phyloP scores from a whole-genome alignment of 2,329 filamentous ascomycete genomes.

The Hymenoscyphus linearis region DNA sequence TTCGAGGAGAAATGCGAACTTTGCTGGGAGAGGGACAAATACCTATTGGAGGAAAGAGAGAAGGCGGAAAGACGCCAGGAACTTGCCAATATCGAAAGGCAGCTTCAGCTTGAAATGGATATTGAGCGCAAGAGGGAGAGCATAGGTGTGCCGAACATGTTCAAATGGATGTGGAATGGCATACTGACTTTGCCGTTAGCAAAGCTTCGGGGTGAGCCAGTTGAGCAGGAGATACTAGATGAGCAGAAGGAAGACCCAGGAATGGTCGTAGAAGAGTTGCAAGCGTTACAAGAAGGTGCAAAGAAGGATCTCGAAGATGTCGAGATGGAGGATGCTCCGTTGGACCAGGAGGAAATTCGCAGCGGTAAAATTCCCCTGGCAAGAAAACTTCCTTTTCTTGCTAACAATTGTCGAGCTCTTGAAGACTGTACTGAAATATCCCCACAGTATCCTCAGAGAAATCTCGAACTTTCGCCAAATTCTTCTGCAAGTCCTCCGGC shows the following conservation, averaged over 20 bases:
- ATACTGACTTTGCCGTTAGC: background rate
- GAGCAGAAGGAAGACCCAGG: too few species aligned
- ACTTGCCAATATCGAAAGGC: background rate
- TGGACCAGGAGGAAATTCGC: too few species aligned
- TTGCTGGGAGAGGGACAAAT: background rate
- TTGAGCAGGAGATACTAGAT: background rate
- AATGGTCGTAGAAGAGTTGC: too few species aligned
- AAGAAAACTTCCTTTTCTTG: too few species aligned
- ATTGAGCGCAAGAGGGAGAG: background rate
- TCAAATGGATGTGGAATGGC: background rate
- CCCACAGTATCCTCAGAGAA: too few species aligned
- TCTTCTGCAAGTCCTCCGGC: too few species aligned
- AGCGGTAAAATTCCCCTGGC: too few species aligned
- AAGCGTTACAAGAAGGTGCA: too few species aligned
- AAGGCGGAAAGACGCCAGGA: background rate
- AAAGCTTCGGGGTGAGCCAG: background rate
- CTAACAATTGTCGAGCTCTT: too few species aligned
- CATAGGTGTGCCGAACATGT: background rate
- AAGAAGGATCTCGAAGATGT: background rate
- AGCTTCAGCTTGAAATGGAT: background rate
- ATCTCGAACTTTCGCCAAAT: too few species aligned
- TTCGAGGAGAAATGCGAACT: background rate
- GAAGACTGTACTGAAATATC: too few species aligned
- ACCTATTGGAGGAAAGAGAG: background rate
- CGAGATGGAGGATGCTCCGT: background rate